Conservation (phyloP, 768 basidiomycete species). For the Leccinellum luteum region DNA sequence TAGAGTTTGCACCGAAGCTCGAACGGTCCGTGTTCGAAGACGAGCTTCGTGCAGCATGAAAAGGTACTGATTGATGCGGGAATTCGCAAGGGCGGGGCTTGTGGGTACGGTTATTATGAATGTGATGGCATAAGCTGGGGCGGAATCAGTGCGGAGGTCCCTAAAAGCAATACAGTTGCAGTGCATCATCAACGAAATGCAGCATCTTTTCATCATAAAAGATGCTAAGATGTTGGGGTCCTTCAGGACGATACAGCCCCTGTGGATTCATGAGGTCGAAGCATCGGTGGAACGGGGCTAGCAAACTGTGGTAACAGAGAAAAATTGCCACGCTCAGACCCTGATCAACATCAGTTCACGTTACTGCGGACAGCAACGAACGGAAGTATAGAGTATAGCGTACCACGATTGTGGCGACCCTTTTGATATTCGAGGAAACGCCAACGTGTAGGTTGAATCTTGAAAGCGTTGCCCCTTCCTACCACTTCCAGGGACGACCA, state of each 20-base stretch:
- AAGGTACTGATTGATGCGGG: constrained; percentile 1
- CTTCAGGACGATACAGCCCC: background rate
- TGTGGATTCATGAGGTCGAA: constrained; percentile 1
- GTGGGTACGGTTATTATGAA: background rate
- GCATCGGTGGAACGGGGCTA: background rate
- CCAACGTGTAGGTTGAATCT: background rate
- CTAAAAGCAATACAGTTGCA: constrained; percentile 14
- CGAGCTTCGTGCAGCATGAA: background rate
- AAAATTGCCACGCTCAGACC: background rate
- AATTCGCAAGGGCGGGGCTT: background rate
- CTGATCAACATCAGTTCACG: background rate
- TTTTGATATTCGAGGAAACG: background rate
- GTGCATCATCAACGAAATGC: background rate
- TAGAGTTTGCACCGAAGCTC: constrained; percentile 11
- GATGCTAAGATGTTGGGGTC: constrained; percentile 6
- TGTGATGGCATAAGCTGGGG: background rate
- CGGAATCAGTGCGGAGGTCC: background rate
- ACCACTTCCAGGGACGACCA: background rate
- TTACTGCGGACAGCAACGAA: background rate
- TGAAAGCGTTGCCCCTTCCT: background rate
- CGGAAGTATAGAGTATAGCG: no score
- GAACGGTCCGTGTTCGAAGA: background rate
- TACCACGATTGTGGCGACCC: background rate
- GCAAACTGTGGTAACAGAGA: background rate
- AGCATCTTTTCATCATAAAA: constrained; percentile 2